Conservation (phyloP, 1,139 yeast species). For the Kodamaea sp. region DNA sequence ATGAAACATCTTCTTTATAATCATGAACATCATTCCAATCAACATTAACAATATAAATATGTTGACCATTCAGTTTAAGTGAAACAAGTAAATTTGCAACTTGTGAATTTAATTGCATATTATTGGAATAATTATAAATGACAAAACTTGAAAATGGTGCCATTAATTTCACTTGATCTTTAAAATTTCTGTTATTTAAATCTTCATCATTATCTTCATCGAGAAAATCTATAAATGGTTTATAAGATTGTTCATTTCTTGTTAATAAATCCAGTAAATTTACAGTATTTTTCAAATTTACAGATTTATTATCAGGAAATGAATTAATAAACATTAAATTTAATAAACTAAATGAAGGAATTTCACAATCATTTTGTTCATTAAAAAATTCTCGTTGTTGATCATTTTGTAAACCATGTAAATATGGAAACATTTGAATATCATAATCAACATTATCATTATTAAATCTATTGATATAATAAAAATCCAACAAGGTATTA, state of each 20-base stretch:
- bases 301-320: conserved; percentile 5
- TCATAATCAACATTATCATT: conserved; percentile 5
- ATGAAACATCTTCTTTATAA: neutral
- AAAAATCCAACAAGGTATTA: conserved; percentile 23
- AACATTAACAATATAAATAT: conserved; percentile 12
- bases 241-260: conserved; percentile 3
- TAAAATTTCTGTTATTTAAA: conserved; percentile 32
- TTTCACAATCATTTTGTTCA: conserved; percentile 6
- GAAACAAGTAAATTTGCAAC: conserved; percentile 11
- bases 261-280: conserved; percentile 20
- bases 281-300: conserved; percentile 21
- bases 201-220: conserved; percentile 9
- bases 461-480: conserved; percentile 17
- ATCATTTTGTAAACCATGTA: conserved; percentile 31
- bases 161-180: conserved; percentile 29
- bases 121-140: conserved; percentile 26
- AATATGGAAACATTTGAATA: conserved; percentile 31
- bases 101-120: conserved; percentile 13
- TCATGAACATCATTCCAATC: conserved; percentile 8
- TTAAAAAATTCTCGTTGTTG: conserved; percentile 29
- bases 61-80: conserved; percentile 9
- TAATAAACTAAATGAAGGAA: conserved; percentile 10
- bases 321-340: conserved; percentile 20
- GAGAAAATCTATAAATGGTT: conserved; percentile 4
- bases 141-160: conserved; percentile 34